Conservation (phyloP, 345 rosid species). For the Eucalyptus brandiana region DNA sequence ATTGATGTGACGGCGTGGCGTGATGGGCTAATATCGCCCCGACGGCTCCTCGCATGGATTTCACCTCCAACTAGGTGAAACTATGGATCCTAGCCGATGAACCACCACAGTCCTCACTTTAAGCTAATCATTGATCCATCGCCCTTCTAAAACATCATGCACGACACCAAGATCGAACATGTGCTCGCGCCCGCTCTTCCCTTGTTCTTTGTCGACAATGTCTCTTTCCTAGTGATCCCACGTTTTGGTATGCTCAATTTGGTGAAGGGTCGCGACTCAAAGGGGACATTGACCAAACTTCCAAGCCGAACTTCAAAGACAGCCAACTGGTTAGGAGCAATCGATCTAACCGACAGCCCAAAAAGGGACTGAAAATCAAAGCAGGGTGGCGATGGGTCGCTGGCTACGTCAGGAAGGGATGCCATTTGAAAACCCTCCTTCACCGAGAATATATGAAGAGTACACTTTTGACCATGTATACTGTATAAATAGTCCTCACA, state of each 20-base stretch:
- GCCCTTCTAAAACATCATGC: not conserved
- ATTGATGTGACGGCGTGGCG: accelerated
- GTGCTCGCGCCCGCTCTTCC: not conserved
- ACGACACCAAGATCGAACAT: not conserved
- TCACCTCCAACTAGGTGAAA: not conserved
- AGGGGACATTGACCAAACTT: not conserved
- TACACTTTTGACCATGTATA: not conserved
- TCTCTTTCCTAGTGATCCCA: not conserved
- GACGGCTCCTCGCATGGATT: not conserved
- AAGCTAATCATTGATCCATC: not conserved
- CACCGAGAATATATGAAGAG: not conserved
- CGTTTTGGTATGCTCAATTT: not conserved
- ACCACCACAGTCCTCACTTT: not conserved
- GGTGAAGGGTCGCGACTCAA: not conserved
- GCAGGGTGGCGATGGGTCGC: not conserved
- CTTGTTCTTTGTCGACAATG: no score
- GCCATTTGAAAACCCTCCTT: not conserved
- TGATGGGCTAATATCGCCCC: not conserved
- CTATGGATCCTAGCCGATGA: not conserved
- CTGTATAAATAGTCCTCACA: not conserved
- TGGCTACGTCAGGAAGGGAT: not conserved
- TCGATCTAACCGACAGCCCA: not conserved
- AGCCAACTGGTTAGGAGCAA: not conserved
- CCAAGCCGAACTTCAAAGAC: not conserved
- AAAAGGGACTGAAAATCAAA: not conserved